Base-by-base conservation (phyloP, 2,329 filamentous ascomycete species). In the Plectosphaerella plurivora region DNA sequence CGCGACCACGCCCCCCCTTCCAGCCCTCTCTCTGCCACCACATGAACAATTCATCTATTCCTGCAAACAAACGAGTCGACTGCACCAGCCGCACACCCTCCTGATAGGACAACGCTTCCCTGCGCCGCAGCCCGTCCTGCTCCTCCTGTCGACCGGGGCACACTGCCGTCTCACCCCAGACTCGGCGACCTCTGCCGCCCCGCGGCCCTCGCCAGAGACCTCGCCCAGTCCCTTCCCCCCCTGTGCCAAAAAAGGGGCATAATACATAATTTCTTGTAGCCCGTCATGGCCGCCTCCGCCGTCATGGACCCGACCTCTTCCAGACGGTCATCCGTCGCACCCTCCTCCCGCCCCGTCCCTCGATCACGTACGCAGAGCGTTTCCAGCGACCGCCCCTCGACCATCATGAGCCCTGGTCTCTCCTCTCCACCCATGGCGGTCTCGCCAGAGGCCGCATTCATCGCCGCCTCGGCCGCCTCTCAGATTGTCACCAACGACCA, bases 401-500 rank as follows among this genome's bases (percentile, higher is more conserved):
- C 78, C 56, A 75, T 80, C 56, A 73, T 79, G 62, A 74, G 71
- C 67, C 73, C 76, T 63, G 79, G 79, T 62, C 71, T 88, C 48
- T 77, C 83, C 68, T 82, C 84, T 46, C 88, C 89, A 50, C 88
- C 90, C 16, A 67, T 81, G 35, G 75, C 76, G 48, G 80, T 93
- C 53, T 85, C 85, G 45, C 94, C 93, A 10, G 77, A 87, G 59
- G 87, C 94, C 28, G 89, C 86, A 16, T 99, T 95, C 71, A 92
- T 99, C 63, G 92, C 93, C 46, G 78, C 84, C 33, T 87, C 91
- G 45, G 91, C 93, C 53, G 94, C 93, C 49, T 91, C 90, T 16
- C 91, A 97, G 67, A 93, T 96, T 57, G 86, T 97, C 60, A 93
- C 90, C 53, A 91, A 91, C 64, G 87, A 95, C 65, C 87, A 94